Evolutionary conservation across 768 basidiomycete species (phyloP).

Genomic region (Suillus cothurnatus): DNA sequence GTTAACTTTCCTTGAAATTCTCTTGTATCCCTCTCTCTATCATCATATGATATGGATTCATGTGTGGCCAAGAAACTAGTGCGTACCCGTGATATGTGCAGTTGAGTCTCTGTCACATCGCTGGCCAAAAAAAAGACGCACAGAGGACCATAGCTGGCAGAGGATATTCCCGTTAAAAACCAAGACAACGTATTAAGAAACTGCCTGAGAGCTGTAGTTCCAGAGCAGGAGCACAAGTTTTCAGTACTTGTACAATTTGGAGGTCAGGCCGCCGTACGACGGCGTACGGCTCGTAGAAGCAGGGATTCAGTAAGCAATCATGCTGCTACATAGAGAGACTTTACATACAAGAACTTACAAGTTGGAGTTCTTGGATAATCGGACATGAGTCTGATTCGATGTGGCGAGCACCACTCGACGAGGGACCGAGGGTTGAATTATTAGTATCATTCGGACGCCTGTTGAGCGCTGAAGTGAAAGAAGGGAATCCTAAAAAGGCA

Average conservation of each 20-base stretch:
- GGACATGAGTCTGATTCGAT: not conserved
- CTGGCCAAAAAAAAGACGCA: not conserved
- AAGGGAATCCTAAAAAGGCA: slow-evolving; percentile 2
- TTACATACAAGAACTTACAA: not conserved
- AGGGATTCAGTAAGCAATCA: not conserved
- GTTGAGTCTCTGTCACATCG: not conserved
- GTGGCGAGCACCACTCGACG: not conserved
- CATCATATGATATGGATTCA: not conserved
- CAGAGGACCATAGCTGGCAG: not conserved
- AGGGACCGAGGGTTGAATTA: not conserved
- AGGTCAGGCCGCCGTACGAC: not conserved
- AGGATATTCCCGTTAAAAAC: not conserved
- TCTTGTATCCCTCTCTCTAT: not conserved
- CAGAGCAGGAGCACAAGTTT: not conserved
- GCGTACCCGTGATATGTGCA: not conserved
- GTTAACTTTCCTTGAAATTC: not conserved
- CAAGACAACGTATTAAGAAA: not conserved
- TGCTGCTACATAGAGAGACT: not conserved
- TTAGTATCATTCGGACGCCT: not conserved
- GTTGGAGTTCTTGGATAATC: not conserved
- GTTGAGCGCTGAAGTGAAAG: not conserved
- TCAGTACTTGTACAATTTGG: not conserved
- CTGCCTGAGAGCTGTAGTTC: not conserved
- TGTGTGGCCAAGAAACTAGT: not conserved
- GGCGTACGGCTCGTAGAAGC: not conserved